A percentile compares a stretch with the other conserved stretches of the same genome.
phyloP scores from a whole-genome alignment of 192 early-diverging fungal species.

The Jimgerdemannia flammicorona region DNA sequence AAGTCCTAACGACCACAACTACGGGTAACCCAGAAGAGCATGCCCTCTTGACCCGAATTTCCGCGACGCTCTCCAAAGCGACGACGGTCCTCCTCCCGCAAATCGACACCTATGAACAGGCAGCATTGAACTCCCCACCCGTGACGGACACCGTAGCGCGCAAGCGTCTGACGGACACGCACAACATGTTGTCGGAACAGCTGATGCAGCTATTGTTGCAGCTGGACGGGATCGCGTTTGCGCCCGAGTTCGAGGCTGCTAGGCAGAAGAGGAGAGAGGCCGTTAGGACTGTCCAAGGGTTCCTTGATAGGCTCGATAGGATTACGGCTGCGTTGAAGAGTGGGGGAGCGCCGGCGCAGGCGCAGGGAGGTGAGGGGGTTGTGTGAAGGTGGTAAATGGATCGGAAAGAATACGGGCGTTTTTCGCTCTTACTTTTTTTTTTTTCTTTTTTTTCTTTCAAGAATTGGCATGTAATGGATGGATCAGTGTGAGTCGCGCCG shows the following conservation, averaged over 20 bases:
- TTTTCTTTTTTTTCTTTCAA: too few relatives aligned
- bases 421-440: too few relatives aligned
- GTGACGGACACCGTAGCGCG: constrained; percentile 31
- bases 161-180: constrained; percentile 65
- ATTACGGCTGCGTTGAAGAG: not conserved
- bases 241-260: constrained; percentile 66
- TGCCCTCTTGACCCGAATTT: constrained; percentile 42
- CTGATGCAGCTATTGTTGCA: constrained; percentile 76
- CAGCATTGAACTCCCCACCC: constrained; percentile 32
- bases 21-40: constrained; percentile 52
- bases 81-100: constrained; percentile 30
- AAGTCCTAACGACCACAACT: constrained; percentile 31
- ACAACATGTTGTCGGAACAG: constrained; percentile 63
- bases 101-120: constrained; percentile 41
- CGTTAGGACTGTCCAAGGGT: constrained; percentile 66
- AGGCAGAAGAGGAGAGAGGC: constrained; percentile 68
- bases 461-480: too few relatives aligned
- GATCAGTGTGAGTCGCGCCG: too few relatives aligned
- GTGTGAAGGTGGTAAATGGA: not conserved
- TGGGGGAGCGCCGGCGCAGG: not conserved
- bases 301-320: constrained; percentile 75
- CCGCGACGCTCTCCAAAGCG: constrained; percentile 25
- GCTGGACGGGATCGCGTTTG: constrained; percentile 69
- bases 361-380: not conserved
- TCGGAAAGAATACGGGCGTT: not conserved